Conservation (phyloP, 2,329 filamentous ascomycete species). For the Stylonectria norvegica region DNA sequence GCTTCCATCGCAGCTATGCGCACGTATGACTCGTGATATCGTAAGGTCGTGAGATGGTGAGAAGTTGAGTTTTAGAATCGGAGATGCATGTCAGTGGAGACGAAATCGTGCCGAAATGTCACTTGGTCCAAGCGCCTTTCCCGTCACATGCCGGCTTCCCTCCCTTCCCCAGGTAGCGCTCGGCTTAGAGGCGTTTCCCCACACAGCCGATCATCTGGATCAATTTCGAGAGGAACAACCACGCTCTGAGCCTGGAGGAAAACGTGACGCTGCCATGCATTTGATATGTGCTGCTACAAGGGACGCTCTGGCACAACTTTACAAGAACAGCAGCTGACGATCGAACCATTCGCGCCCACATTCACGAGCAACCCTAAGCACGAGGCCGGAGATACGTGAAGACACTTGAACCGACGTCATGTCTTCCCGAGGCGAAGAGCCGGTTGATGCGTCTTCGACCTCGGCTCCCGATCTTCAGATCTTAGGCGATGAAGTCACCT, state of each 20-base stretch:
- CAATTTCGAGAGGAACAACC: too few relatives aligned
- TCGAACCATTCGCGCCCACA: slow-evolving; percentile 16
- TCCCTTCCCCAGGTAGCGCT: slow-evolving; percentile 7
- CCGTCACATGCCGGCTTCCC: slow-evolving; percentile 23
- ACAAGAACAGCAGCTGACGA: slow-evolving; percentile 11
- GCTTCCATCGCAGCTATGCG: slow-evolving; percentile 33
- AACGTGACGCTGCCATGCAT: slow-evolving; percentile 9
- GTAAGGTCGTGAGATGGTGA: too few relatives aligned
- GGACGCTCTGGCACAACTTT: neutral
- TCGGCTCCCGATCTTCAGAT: slow-evolving; percentile 76
- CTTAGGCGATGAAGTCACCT: slow-evolving; percentile 67
- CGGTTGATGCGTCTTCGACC: slow-evolving; percentile 28
- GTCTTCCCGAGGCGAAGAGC: slow-evolving; percentile 26
- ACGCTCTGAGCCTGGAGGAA: too few relatives aligned
- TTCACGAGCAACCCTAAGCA: too few relatives aligned
- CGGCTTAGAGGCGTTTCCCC: slow-evolving; percentile 21
- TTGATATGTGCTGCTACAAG: slow-evolving; percentile 20
- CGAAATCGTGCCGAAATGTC: slow-evolving; percentile 18
- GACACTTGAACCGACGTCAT: too few relatives aligned
- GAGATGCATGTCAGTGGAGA: too few relatives aligned
- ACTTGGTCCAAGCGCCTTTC: slow-evolving; percentile 23
- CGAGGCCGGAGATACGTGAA: too few relatives aligned
- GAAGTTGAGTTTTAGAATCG: too few relatives aligned
- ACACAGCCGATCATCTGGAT: slow-evolving; percentile 21
- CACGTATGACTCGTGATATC: too few relatives aligned